Percentiles rank a stretch among this genome's conserved stretches.
Evolutionary conservation across 805 yeast species (phyloP).

Genomic region (Schizosaccharomyces octosporus): DNA sequence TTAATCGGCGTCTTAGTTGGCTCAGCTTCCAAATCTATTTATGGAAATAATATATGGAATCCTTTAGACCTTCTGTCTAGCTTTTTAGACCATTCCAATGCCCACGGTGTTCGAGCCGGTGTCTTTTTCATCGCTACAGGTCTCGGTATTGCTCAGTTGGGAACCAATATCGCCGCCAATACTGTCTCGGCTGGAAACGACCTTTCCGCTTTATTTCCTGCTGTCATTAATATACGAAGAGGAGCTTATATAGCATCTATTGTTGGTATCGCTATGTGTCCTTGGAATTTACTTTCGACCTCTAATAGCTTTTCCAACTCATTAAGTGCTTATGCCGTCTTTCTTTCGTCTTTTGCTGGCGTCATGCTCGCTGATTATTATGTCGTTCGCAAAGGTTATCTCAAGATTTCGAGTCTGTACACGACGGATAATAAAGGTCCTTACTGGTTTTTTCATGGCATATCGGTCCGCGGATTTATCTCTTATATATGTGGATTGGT

Average conservation of each 20-base stretch:
- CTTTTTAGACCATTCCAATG: constrained; percentile 28
- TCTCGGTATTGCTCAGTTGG: constrained; percentile 17
- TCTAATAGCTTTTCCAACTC: constrained; percentile 55
- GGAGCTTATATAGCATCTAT: constrained; percentile 58
- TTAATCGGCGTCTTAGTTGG: constrained; percentile 6
- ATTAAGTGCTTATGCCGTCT: constrained; percentile 57
- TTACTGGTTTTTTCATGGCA: constrained; percentile 44
- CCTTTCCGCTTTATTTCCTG: constrained; percentile 17
- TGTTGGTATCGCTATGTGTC: constrained; percentile 44
- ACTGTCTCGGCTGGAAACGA: constrained; percentile 2
- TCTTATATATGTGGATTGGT: constrained; percentile 61
- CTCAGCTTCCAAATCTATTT: constrained; percentile 45
- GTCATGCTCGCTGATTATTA: constrained; percentile 24
- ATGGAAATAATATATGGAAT: constrained; percentile 50
- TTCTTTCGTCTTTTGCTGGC: constrained; percentile 65
- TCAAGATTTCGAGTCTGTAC: constrained; percentile 41
- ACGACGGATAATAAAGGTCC: constrained; percentile 19
- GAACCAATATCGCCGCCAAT: constrained; percentile 15
- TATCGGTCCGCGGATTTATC: constrained; percentile 62
- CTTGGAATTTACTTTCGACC: constrained; percentile 51
- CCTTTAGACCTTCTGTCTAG: constrained; percentile 53
- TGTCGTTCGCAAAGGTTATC: constrained; percentile 40
- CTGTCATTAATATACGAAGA: constrained; percentile 36
- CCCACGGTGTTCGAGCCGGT: constrained; percentile 16
- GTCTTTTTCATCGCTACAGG: constrained; percentile 18